phyloP scores from a whole-genome alignment of 805 yeast genomes.

The Teunomyces kruisii region DNA sequence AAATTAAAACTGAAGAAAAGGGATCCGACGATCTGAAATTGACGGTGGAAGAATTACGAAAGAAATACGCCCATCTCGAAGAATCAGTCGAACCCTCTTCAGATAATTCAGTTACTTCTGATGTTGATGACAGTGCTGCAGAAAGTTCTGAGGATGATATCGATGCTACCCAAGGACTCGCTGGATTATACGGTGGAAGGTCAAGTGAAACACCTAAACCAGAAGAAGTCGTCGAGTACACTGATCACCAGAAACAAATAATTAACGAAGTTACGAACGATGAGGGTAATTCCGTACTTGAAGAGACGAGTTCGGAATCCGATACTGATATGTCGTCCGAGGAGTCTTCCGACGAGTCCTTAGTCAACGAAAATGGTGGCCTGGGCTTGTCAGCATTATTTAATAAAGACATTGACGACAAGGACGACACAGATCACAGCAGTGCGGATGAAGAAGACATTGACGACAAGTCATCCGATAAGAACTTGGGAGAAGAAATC shows the following conservation, averaged over 20 bases:
- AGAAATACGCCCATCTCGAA: constrained; percentile 53
- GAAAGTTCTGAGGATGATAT: constrained; percentile 12
- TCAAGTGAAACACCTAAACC: constrained; percentile 4
- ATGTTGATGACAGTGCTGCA: constrained; percentile 12
- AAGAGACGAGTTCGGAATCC: constrained; percentile 17
- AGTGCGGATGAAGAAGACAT: constrained; percentile 12
- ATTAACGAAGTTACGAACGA: constrained; percentile 20
- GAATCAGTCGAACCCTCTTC: constrained; percentile 18
- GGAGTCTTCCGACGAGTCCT: background rate
- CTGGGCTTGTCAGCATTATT: constrained; percentile 8
- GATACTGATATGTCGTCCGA: constrained; percentile 11
- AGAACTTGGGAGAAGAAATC: constrained; percentile 26
- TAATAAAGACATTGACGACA: constrained; percentile 6
- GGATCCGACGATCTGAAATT: constrained; percentile 44
- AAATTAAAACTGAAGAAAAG: background rate
- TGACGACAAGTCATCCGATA: constrained; percentile 17
- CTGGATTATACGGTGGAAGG: constrained; percentile 19
- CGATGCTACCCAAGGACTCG: constrained; percentile 19
- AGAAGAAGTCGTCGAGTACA: constrained; percentile 19
- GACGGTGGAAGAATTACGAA: constrained; percentile 54
- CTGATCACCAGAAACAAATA: constrained; percentile 32
- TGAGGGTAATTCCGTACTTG: constrained; percentile 17
- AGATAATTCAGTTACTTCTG: constrained; percentile 13
- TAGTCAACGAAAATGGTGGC: background rate
- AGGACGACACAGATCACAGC: constrained; percentile 11